Evolutionary conservation across 345 rosid genomes (phyloP).

Genomic region (Durio zibethinus): DNA sequence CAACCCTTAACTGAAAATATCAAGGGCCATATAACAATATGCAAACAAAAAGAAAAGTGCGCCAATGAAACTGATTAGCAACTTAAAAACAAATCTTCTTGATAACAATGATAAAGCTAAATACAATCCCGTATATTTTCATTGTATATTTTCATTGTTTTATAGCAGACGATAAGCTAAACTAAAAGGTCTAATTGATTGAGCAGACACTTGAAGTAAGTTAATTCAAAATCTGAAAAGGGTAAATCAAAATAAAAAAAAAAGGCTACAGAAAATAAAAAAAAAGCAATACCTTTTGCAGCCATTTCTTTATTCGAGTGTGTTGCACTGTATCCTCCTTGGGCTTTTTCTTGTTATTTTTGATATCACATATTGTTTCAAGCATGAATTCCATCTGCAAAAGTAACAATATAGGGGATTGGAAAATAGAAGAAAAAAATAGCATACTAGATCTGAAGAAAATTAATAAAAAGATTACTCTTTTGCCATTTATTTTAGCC

Average conservation of each 20-base stretch:
- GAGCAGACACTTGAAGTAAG: not conserved
- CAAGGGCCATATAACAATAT: no score
- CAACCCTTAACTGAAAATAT: slow-evolving; percentile 58
- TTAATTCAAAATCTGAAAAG: not conserved
- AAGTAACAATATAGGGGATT: not conserved
- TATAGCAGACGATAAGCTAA: not conserved
- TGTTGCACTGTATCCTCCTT: slow-evolving; percentile 67
- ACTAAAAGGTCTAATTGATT: not conserved
- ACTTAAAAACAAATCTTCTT: not conserved
- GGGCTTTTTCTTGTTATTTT: slow-evolving; percentile 79
- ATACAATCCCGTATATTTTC: no score
- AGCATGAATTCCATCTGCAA: slow-evolving; percentile 95
- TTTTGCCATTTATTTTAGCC: slow-evolving; percentile 43
- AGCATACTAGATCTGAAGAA: not conserved
- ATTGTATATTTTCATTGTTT: not conserved
- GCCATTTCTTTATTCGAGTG: slow-evolving; percentile 86
- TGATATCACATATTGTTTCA: slow-evolving; percentile 81
- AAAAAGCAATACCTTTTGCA: slow-evolving; percentile 63
- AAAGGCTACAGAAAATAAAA: not conserved
- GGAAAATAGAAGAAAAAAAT: not conserved
- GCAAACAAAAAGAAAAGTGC: not conserved
- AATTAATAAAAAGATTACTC: slow-evolving; percentile 37
- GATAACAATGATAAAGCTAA: not conserved
- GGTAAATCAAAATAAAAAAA: not conserved
- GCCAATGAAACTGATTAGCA: not conserved